phyloP scores from a whole-genome alignment of 2,329 filamentous ascomycete genomes.

The Pyricularia pennisetigena region DNA sequence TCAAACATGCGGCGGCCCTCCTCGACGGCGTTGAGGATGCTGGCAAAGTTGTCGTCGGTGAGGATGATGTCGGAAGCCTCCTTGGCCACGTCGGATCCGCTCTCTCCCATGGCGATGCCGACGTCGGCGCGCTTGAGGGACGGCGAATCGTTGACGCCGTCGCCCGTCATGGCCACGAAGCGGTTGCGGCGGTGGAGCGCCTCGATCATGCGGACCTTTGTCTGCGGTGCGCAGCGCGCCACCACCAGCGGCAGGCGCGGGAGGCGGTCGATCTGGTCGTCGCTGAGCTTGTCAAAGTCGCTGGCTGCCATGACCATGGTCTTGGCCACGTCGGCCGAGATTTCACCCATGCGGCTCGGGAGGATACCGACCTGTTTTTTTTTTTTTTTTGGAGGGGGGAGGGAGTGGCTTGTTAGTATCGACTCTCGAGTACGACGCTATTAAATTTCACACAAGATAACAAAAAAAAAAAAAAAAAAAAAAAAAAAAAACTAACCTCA shows the following conservation, averaged over 20 bases:
- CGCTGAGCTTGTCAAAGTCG: conserved; percentile 46
- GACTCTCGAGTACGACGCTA: no score
- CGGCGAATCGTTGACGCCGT: conserved; percentile 60
- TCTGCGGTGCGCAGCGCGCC: conserved; percentile 50
- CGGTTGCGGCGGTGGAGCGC: conserved; percentile 51
- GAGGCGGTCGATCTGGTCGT: conserved; percentile 46
- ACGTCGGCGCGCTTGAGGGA: conserved; percentile 55
- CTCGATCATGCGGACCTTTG: conserved; percentile 59
- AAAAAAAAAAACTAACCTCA: neutral
- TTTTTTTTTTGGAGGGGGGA: no score
- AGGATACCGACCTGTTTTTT: conserved; percentile 1
- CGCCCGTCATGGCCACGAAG: conserved; percentile 64
- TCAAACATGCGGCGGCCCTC: conserved; percentile 48
- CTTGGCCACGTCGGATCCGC: conserved; percentile 56
- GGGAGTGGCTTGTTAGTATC: neutral
- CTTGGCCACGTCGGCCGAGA: conserved; percentile 37
- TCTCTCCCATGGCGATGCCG: conserved; percentile 53
- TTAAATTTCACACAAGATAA: no score
- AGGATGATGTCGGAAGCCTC: conserved; percentile 55
- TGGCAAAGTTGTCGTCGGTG: conserved; percentile 59
- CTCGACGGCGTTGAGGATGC: conserved; percentile 3
- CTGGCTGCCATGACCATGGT: conserved; percentile 46
- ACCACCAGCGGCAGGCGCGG: conserved; percentile 50
- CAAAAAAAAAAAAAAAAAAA: neutral
- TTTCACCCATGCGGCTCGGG: conserved; percentile 23